phyloP scores from a whole-genome alignment of 2,329 filamentous ascomycete species.

The Pyricularia sp. region DNA sequence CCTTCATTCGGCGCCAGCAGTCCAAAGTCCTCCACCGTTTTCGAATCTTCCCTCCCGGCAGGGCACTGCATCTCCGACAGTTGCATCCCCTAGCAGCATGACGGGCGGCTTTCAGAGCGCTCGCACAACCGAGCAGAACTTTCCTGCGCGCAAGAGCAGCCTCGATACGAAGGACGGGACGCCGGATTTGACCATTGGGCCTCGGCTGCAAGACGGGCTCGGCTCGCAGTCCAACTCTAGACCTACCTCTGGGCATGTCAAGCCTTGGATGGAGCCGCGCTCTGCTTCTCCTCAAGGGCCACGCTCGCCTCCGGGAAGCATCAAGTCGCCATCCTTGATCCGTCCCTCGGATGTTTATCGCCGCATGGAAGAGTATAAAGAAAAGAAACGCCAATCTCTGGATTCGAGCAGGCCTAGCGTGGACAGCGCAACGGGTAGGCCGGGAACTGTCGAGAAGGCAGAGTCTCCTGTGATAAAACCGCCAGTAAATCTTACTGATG shows the following conservation, averaged over 20 bases:
- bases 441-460: slow-evolving; percentile 15
- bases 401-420: slow-evolving; percentile 45
- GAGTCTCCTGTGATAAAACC: slow-evolving; percentile 8
- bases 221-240: slow-evolving; percentile 12
- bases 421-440: slow-evolving; percentile 29
- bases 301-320: slow-evolving; percentile 20
- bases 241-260: slow-evolving; percentile 14
- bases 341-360: slow-evolving; percentile 68
- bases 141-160: slow-evolving; percentile 51
- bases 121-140: slow-evolving; percentile 18
- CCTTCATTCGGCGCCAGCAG: background rate
- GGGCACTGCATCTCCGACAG: slow-evolving; percentile 4
- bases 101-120: slow-evolving; percentile 13
- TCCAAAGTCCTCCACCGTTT: background rate
- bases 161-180: slow-evolving; percentile 30
- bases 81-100: background rate
- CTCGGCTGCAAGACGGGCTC: background rate
- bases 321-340: slow-evolving; percentile 49
- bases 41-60: background rate
- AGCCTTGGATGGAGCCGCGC: slow-evolving; percentile 21
- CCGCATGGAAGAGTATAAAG: slow-evolving; percentile 52
- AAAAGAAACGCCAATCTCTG: slow-evolving; percentile 39
- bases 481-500: background rate
- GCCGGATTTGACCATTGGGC: slow-evolving; percentile 12
- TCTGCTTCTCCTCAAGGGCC: slow-evolving; percentile 25